These are phyloP conservation scores for Dichotomocladium elegans DNA, from an alignment of 371 early-diverging fungal genomes.

Conservation along the genomic window DNA sequence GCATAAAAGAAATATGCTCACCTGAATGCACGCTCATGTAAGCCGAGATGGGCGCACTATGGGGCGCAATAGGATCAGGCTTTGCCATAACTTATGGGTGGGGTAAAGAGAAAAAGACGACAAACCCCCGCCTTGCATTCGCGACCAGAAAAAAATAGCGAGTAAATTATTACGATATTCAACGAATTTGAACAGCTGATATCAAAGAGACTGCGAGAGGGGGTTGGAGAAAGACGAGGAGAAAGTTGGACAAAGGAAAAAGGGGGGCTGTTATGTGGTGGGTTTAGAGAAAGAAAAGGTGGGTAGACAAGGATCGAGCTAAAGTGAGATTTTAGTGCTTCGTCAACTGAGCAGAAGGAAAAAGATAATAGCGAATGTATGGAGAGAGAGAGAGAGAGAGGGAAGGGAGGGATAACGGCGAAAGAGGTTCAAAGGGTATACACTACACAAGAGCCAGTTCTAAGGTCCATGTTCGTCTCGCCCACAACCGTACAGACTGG, in stretches of 20 bases:
- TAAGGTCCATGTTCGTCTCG: conserved; percentile 81
- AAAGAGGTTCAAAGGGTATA: conserved; percentile 4
- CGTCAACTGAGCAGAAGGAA: no score
- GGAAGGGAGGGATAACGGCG: background rate
- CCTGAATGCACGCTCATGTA: conserved; percentile 48
- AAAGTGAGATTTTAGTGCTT: no score
- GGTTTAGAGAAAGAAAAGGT: background rate
- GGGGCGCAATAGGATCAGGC: conserved; percentile 40
- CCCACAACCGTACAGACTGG: conserved; percentile 72
- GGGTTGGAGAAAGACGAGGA: background rate
- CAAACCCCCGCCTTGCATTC: no score
- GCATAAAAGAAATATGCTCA: conserved; percentile 8
- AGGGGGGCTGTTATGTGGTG: background rate
- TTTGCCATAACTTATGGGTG: background rate
- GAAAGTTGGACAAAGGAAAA: background rate
- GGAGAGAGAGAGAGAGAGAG: background rate
- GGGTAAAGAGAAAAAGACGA: background rate
- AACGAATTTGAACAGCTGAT: no score
- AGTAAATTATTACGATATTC: background rate
- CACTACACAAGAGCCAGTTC: conserved; percentile 73
- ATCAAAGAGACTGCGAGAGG: no score
- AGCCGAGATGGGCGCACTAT: conserved; percentile 39
- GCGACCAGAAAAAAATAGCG: no score
- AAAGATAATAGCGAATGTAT: no score
- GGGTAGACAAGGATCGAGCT: background rate